Evolutionary conservation across 2,329 filamentous ascomycete genomes (phyloP).

Genomic region (Samsoniella hepiali): DNA sequence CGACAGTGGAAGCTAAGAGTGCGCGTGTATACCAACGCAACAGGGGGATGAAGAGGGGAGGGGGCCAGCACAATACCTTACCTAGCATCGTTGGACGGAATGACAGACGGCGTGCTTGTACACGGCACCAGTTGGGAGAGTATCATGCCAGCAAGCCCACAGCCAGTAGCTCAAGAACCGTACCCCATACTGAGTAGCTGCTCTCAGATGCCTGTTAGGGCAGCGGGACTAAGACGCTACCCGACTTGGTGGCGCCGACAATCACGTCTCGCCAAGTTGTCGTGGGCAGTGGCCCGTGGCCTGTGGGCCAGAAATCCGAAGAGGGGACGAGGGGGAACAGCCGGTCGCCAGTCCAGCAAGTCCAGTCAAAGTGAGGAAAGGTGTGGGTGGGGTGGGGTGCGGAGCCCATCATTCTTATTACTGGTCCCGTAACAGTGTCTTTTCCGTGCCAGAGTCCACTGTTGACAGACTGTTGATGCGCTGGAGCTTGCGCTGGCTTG

Average conservation of each 20-base stretch:
- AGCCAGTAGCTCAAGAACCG: not conserved
- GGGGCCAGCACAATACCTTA: not conserved
- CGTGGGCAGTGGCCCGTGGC: not conserved
- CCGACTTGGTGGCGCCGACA: slow-evolving; percentile 13
- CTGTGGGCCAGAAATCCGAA: not conserved
- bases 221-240: slow-evolving; percentile 2
- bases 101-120: not conserved
- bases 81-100: not conserved
- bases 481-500: not conserved
- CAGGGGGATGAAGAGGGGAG: not conserved
- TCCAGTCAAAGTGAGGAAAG: not conserved
- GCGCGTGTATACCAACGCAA: not conserved
- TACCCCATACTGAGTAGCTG: not conserved
- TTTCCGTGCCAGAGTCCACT: not conserved
- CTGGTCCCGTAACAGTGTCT: slow-evolving; percentile 9
- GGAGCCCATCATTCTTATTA: slow-evolving; percentile 13
- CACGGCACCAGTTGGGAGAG: not conserved
- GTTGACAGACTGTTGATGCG: not conserved
- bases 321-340: not conserved
- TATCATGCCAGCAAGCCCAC: not conserved
- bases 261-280: slow-evolving; percentile 15
- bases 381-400: slow-evolving; percentile 11
- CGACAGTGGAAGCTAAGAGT: not conserved
- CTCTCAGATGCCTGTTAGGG: not conserved
- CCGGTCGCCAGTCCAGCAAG: not conserved